Evolutionary conservation across 1,284 basidiomycete species (phyloP), one percentile per base, ranked within the genome.

Genomic region (Anthracocystis panici-leucophaei): DNA sequence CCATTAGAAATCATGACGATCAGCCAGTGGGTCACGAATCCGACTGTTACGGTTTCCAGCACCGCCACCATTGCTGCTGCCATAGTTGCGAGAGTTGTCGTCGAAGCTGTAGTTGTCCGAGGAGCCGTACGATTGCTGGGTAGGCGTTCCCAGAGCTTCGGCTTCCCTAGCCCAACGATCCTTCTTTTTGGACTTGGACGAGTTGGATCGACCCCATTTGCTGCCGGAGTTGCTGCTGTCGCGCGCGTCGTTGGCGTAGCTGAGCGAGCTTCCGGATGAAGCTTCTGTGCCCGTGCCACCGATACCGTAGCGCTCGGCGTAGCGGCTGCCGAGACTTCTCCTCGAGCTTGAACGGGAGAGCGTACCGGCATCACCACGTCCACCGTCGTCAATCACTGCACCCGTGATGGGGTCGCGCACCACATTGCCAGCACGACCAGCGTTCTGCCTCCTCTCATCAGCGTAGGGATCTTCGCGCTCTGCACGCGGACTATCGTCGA

Each of bases 161-260:
- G 75, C 75, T 33, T 77, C 75, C n/a, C 75, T 55, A 5, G 75
- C 75, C 69, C 69, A 77, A 18, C 75, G 65, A 45, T 77, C 66
- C 65, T 76, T 76, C 62, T 77, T 77, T 31, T 66, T 64, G 46
- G 44, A 51, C 56, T 70, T 73, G 58, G 58, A 63, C 59, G 62
- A 69, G 41, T 62, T 65, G 51, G 69, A 61, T 21, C 60, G 61
- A 8, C 65, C 61, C 74, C 74, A 71, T 27, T 57, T 71, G 65
- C 61, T 65, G 40, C 60, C 57, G 12, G 42, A 31, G 44, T 46
- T 57, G 42, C 14, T 42, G 23, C 44, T 58, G 38, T 62, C 61
- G 55, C 51, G 55, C 2, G 42, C 35, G 16, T 76, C 65, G 46
- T 61, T 66, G 29, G 54, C 61, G 18, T 69, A 73, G 66, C 65